Evolutionary conservation across 2,329 filamentous ascomycete genomes (phyloP).

Genomic region (Cercospora zeina): DNA sequence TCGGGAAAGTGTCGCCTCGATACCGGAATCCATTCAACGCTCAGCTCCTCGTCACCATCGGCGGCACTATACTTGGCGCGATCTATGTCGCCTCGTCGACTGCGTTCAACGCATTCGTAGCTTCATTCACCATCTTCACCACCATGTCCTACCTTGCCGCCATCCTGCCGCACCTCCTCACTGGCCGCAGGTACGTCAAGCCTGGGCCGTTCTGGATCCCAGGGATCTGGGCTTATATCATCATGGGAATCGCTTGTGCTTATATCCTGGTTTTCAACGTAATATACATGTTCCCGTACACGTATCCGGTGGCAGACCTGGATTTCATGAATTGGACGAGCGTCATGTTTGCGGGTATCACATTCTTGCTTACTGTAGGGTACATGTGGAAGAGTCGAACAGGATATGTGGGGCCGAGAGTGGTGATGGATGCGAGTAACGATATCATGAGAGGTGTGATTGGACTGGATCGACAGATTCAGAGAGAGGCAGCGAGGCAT

Average conservation of each 20-base stretch:
- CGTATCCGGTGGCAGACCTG: conserved; percentile 48
- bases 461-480: conserved; percentile 24
- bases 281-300: conserved; percentile 61
- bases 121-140: conserved; percentile 56
- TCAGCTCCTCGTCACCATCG: conserved; percentile 52
- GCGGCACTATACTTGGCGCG: conserved; percentile 59
- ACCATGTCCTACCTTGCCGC: conserved; percentile 63
- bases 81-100: conserved; percentile 67
- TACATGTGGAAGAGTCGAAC: conserved; percentile 44
- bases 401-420: conserved; percentile 45
- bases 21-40: conserved; percentile 58
- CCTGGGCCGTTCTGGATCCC: conserved; percentile 62
- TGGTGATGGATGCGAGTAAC: conserved; percentile 32
- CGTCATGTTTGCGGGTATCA: conserved; percentile 55
- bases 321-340: conserved; percentile 57
- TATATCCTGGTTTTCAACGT: conserved; percentile 64
- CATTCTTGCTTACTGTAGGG: conserved; percentile 52
- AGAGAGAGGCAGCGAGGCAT: background rate
- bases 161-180: conserved; percentile 55
- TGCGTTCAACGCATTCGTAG: conserved; percentile 67
- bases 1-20: conserved; percentile 51
- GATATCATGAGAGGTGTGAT: conserved; percentile 34
- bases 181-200: conserved; percentile 45
- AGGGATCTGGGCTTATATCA: conserved; percentile 49
- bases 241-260: conserved; percentile 55